Percentiles rank a stretch among this genome's conserved stretches.
phyloP scores from a whole-genome alignment of 306 rosid species.

The Macrotyloma uniflorum region DNA sequence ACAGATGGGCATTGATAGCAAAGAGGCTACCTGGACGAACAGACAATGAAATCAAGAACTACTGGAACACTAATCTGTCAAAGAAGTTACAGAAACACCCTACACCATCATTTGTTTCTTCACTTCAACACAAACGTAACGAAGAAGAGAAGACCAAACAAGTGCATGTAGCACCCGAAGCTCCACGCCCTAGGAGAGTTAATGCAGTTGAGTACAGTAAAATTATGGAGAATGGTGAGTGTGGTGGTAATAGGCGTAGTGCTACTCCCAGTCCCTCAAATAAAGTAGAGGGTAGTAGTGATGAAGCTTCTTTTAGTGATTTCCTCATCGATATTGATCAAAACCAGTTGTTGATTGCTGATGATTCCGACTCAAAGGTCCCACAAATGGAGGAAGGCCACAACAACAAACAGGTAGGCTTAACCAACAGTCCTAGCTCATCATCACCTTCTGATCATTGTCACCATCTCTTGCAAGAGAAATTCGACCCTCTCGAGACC shows the following conservation, averaged over 20 bases:
- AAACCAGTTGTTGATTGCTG: slow-evolving; percentile 21
- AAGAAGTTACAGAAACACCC: slow-evolving; percentile 31
- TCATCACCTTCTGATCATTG: slow-evolving; percentile 36
- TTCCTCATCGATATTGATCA: slow-evolving; percentile 44
- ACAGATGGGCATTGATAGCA: slow-evolving; percentile 82
- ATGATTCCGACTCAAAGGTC: slow-evolving; percentile 23
- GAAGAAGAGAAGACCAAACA: not conserved
- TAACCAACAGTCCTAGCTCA: slow-evolving; percentile 34
- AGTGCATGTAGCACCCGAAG: slow-evolving; percentile 27
- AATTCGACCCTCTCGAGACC: slow-evolving; percentile 39
- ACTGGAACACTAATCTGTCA: slow-evolving; percentile 68
- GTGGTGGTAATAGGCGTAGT: not conserved
- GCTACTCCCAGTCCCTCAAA: slow-evolving; percentile 17
- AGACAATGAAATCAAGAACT: slow-evolving; percentile 85
- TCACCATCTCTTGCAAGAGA: slow-evolving; percentile 19
- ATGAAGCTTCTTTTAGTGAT: slow-evolving; percentile 38
- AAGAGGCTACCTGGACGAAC: slow-evolving; percentile 89
- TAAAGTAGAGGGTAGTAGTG: slow-evolving; percentile 17
- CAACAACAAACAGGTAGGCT: slow-evolving; percentile 10
- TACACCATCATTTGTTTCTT: not conserved
- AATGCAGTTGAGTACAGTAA: slow-evolving; percentile 14
- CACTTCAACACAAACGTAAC: not conserved
- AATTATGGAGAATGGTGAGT: not conserved
- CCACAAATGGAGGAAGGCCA: slow-evolving; percentile 19
- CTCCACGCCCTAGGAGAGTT: slow-evolving; percentile 40